Base-by-base conservation (phyloP, 495 filamentous ascomycete species). In the Parmelia sp. region DNA sequence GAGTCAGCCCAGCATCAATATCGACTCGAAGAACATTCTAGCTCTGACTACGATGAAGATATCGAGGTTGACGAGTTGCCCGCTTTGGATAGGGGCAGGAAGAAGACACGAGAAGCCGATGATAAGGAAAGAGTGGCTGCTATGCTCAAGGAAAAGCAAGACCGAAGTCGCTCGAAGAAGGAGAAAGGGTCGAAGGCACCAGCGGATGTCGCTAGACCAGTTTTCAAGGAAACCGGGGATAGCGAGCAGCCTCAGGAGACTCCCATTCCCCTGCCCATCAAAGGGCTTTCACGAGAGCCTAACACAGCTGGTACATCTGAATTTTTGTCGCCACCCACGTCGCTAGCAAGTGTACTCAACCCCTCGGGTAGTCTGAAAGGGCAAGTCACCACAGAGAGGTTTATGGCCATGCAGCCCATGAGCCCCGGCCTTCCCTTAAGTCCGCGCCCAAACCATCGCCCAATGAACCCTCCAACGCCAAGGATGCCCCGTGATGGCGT, bases 381-480 rank as follows among this genome's bases (percentile, higher is more conserved):
- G 5, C 65, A 73, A 44, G 49, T 71, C 0, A 68, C 66, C 58
- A 71, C 71, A 47, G 76, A 74, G n/a, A 66, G 71, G 19, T 72
- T 74, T 23, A 72, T 82, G 37, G 72, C 78, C 33, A 76, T 86
- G 35, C 78, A 86, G 42, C 78, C 92, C 37, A 81, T 92, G 77
- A 96, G 90, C 64, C 91, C 93, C 27, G 94, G 94, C 31, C 77
- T 98, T 57, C 94, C 94, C 1, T 75, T 88, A 36, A 97, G 95
- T 71, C 94, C 94, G 31, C 83, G 93, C 60, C 94, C 94, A n/a
- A 85, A 85, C 68, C 84, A 91, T 70, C 80, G 84, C 57, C 86
- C 87, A 15, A 68, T 90, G 58, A 85, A 82, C 60, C 91, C 91
- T 31, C 90, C 90, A 19, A 76, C 88, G 62, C 88, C 89, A 31